phyloP scores from a whole-genome alignment of 2,329 filamentous ascomycete species.

The Ceratocystis harringtonii region DNA sequence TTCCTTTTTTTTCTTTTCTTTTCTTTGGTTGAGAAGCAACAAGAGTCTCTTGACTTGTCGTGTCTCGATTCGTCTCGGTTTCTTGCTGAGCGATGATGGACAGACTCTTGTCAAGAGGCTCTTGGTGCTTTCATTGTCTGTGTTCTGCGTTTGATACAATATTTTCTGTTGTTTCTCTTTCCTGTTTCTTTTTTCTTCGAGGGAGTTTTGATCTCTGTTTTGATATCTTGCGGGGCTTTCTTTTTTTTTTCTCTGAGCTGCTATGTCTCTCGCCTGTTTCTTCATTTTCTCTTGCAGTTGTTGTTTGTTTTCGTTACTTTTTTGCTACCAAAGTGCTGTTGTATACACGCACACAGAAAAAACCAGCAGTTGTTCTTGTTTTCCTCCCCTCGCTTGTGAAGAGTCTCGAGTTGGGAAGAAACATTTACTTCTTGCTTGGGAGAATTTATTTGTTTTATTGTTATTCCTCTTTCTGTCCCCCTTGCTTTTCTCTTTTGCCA shows the following conservation, averaged over 20 bases:
- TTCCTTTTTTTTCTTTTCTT: neutral
- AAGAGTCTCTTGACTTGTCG: too few relatives aligned
- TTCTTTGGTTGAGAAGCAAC: neutral
- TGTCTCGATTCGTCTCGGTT: neutral
- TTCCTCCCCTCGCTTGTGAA: neutral
- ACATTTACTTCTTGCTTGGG: neutral
- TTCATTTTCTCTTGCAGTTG: neutral
- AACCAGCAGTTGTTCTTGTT: neutral
- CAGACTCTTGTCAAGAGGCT: neutral
- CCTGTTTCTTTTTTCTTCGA: conserved; percentile 19
- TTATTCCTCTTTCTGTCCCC: neutral
- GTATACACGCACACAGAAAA: conserved; percentile 1
- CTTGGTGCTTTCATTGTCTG: conserved; percentile 13
- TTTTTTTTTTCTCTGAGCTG: neutral
- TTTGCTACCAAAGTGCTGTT: conserved; percentile 4
- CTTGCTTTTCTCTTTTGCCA: neutral
- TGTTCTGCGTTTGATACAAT: conserved; percentile 11
- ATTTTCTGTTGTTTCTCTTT: conserved; percentile 18
- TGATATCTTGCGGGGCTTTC: conserved; percentile 18
- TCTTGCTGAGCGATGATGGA: neutral
- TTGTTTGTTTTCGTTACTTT: neutral
- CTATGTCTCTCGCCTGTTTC: neutral
- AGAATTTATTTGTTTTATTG: conserved; percentile 8
- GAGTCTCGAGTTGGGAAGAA: too few relatives aligned
- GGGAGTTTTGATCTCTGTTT: conserved; percentile 11